Evolutionary conservation across 1,284 basidiomycete species (phyloP).

Genomic region (Heterobasidion occidentale): DNA sequence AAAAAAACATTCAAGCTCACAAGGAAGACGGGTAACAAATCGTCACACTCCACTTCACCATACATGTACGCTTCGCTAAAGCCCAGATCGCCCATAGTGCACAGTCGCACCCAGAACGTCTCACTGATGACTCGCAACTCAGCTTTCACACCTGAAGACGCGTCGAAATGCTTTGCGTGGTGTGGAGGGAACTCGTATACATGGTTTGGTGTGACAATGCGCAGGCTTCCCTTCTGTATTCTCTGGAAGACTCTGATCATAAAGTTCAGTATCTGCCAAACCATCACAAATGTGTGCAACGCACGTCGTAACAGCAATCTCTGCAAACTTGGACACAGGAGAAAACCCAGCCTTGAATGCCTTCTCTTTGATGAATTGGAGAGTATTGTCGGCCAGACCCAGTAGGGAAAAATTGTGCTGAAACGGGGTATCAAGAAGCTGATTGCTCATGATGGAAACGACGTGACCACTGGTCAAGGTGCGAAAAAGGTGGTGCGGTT

Average conservation of each 20-base stretch:
- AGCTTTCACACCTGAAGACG: slow-evolving; percentile 24
- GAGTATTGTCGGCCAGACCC: slow-evolving; percentile 31
- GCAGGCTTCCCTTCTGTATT: slow-evolving; percentile 4
- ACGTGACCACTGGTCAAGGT: background rate
- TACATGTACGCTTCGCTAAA: slow-evolving; percentile 71
- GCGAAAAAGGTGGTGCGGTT: background rate
- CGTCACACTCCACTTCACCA: slow-evolving; percentile 60
- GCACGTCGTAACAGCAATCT: slow-evolving; percentile 38
- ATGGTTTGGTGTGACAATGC: slow-evolving; percentile 3
- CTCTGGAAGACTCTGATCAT: slow-evolving; percentile 3
- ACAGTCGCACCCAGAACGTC: slow-evolving; percentile 61
- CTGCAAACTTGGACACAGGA: slow-evolving; percentile 33
- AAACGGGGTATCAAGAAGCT: slow-evolving; percentile 30
- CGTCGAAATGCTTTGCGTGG: background rate
- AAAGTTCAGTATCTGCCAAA: background rate
- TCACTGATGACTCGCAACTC: slow-evolving; percentile 54
- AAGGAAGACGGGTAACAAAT: slow-evolving; percentile 44
- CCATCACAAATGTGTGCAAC: slow-evolving; percentile 7
- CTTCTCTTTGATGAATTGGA: slow-evolving; percentile 27
- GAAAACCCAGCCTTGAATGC: slow-evolving; percentile 30
- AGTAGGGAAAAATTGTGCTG: slow-evolving; percentile 35
- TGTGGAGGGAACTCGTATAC: slow-evolving; percentile 4
- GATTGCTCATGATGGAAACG: slow-evolving; percentile 26
- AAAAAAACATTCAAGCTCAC: slow-evolving; percentile 11
- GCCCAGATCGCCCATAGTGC: slow-evolving; percentile 54